Conservation (phyloP, 805 yeast species). For the Candida tallmaniae region DNA sequence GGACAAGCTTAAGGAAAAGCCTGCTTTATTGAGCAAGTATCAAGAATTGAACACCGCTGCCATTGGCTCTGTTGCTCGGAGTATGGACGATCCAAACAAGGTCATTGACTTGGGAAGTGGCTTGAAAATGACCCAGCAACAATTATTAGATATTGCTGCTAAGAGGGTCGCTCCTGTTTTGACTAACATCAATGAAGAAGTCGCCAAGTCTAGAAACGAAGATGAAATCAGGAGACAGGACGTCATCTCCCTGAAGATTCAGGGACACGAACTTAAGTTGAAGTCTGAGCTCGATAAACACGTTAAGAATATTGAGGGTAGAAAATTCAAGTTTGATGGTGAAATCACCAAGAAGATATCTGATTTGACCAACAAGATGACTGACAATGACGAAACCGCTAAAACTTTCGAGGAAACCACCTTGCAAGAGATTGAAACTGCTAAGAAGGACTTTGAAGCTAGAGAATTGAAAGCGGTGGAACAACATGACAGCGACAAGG, state of each 20-base stretch:
- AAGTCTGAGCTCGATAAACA: constrained; percentile 33
- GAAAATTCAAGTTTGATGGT: constrained; percentile 33
- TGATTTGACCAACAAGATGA: constrained; percentile 17
- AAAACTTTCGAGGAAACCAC: constrained; percentile 39
- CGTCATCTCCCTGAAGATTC: constrained; percentile 31
- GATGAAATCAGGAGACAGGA: constrained; percentile 41
- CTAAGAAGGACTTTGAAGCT: constrained; percentile 39
- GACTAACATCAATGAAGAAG: constrained; percentile 47
- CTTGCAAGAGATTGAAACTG: constrained; percentile 40
- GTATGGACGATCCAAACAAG: constrained; percentile 46
- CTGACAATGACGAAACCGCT: constrained; percentile 28
- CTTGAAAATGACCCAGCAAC: constrained; percentile 49
- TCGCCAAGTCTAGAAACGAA: constrained; percentile 37
- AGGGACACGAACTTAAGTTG: constrained; percentile 32
- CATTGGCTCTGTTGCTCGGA: constrained; percentile 39
- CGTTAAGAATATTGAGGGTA: constrained; percentile 33
- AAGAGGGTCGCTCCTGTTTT: constrained; percentile 53
- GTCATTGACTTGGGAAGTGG: constrained; percentile 52
- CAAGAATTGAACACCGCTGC: constrained; percentile 47
- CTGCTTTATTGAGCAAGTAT: constrained; percentile 45
- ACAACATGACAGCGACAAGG: constrained; percentile 43
- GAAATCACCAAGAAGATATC: constrained; percentile 35
- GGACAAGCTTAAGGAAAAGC: constrained; percentile 42
- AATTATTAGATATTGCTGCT: constrained; percentile 52
- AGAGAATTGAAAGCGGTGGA: constrained; percentile 45